These are phyloP conservation scores for Fusarium abutilonis DNA, from an alignment of 2,329 filamentous ascomycete species.

Conservation along the genomic window DNA sequence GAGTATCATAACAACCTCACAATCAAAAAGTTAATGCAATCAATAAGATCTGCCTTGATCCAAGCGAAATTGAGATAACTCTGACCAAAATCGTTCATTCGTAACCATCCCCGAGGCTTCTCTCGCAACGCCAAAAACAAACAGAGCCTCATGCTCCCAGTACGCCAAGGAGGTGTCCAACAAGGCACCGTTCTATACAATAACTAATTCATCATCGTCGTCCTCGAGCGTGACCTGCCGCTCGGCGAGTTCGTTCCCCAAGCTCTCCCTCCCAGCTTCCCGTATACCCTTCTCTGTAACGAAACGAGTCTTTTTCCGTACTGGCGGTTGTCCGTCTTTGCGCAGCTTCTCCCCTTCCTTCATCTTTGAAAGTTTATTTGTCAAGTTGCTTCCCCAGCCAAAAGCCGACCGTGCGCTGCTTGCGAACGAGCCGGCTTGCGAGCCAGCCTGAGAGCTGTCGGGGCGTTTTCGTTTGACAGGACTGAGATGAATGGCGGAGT, in stretches of 20 bases:
- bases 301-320: constrained; percentile 81
- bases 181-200: constrained; percentile 50
- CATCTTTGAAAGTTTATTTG: constrained; percentile 68
- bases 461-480: constrained; percentile 70
- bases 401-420: constrained; percentile 49
- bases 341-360: constrained; percentile 66
- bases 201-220: constrained; percentile 64
- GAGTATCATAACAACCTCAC: not conserved
- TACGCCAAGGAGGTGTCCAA: constrained; percentile 29
- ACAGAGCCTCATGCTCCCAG: constrained; percentile 31
- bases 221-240: constrained; percentile 53
- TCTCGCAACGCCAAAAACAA: constrained; percentile 36
- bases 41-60: constrained; percentile 27
- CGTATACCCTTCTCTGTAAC: constrained; percentile 80
- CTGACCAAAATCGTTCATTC: constrained; percentile 40
- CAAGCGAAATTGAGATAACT: constrained; percentile 34
- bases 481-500: constrained; percentile 63
- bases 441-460: constrained; percentile 52
- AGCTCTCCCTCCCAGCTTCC: constrained; percentile 78
- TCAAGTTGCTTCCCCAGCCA: constrained; percentile 68
- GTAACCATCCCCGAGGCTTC: constrained; percentile 37
- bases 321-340: constrained; percentile 53
- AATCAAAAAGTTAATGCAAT: constrained; percentile 8
- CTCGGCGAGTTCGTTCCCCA: constrained; percentile 63
- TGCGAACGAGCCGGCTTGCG: constrained; percentile 48